Percentiles rank a stretch among this genome's conserved stretches.
These are phyloP conservation scores for Aspergillus brasiliensis DNA, from an alignment of 2,329 filamentous ascomycete genomes.

Conservation along the genomic window DNA sequence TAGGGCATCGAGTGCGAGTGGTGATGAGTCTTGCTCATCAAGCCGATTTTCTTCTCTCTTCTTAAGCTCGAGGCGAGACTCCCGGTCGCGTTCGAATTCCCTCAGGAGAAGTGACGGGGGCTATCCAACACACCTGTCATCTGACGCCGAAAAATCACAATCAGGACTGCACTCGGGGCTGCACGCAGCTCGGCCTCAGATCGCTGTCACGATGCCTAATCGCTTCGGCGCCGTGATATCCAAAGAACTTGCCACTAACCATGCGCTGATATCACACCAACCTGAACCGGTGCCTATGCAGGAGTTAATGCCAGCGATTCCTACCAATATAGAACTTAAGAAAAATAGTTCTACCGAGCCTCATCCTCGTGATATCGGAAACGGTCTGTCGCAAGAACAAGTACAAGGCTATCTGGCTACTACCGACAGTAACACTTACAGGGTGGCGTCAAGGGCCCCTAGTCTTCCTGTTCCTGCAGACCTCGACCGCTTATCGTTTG, in stretches of 20 bases:
- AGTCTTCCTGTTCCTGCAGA: conserved; percentile 16
- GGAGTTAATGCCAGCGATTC: conserved; percentile 18
- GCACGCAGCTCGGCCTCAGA: conserved; percentile 17
- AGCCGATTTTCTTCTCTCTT: conserved; percentile 31
- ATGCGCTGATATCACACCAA: conserved; percentile 18
- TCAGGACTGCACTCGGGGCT: conserved; percentile 8
- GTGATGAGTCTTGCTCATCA: conserved; percentile 29
- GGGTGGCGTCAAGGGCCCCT: neutral
- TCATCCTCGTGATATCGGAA: conserved; percentile 8
- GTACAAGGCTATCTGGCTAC: neutral
- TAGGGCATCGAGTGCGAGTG: conserved; percentile 33
- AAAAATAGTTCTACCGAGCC: neutral
- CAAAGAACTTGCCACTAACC: conserved; percentile 29
- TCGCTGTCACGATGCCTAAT: conserved; percentile 31
- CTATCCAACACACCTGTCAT: neutral
- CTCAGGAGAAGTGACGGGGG: conserved; percentile 21
- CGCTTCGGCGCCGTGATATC: conserved; percentile 35
- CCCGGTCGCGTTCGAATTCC: conserved; percentile 32
- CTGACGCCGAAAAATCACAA: conserved; percentile 2
- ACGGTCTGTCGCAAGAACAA: conserved; percentile 19
- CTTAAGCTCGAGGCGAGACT: conserved; percentile 29
- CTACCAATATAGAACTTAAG: conserved; percentile 21
- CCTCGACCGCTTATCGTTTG: conserved; percentile 29
- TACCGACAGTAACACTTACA: conserved; percentile 2
- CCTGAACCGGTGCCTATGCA: conserved; percentile 16